phyloP scores from a whole-genome alignment of 208 protist genomes.

The Leishmania tarentolae region DNA sequence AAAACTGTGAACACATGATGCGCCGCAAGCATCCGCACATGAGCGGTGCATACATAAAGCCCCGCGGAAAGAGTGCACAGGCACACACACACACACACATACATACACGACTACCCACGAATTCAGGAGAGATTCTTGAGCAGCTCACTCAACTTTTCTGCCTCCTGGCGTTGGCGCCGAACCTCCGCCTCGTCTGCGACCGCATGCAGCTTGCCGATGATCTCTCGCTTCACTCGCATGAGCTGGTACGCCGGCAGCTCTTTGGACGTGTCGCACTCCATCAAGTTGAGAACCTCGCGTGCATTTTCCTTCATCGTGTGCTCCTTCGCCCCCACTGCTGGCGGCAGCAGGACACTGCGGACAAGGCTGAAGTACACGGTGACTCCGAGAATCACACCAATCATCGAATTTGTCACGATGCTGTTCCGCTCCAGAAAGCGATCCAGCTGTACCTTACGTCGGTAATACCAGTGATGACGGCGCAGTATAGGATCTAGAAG shows the following conservation, averaged over 20 bases:
- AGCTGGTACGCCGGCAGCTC: slow-evolving; percentile 77
- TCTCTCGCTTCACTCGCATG: slow-evolving; percentile 72
- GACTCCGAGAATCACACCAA: slow-evolving; percentile 65
- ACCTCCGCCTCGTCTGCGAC: slow-evolving; percentile 72
- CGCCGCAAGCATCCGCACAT: too few relatives aligned
- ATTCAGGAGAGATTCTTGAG: slow-evolving; percentile 24
- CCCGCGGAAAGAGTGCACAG: too few relatives aligned
- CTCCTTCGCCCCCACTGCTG: slow-evolving; percentile 35
- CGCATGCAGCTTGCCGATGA: slow-evolving; percentile 70
- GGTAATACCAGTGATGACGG: slow-evolving; percentile 73
- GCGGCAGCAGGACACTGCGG: slow-evolving; percentile 36
- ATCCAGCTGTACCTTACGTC: slow-evolving; percentile 68
- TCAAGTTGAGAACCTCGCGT: slow-evolving; percentile 53
- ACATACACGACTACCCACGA: background rate
- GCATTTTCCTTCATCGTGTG: slow-evolving; percentile 70
- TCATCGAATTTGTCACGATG: slow-evolving; percentile 52
- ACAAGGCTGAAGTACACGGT: slow-evolving; percentile 66
- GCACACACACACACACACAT: too few relatives aligned
- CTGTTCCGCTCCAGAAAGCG: slow-evolving; percentile 72
- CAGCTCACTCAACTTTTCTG: slow-evolving; percentile 42
- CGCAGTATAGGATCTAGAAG: slow-evolving; percentile 73
- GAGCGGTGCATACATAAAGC: background rate
- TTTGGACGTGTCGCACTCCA: slow-evolving; percentile 66
- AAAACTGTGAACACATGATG: too few relatives aligned
- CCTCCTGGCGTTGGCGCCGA: slow-evolving; percentile 62